phyloP scores from a whole-genome alignment of 1,139 yeast species.

The Kodamaea suecica region DNA sequence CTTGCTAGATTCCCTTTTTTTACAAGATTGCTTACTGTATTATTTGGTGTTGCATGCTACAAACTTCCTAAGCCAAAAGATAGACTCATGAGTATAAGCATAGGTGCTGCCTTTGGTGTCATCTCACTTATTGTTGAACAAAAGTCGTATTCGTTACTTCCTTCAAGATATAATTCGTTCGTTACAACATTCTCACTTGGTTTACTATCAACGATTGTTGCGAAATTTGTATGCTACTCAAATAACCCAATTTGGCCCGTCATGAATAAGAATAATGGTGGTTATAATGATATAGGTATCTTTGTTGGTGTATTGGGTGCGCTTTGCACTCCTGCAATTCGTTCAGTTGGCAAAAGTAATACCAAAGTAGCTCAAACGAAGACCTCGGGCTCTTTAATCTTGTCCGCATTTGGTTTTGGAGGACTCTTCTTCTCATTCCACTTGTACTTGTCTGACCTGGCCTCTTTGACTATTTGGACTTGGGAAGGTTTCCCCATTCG shows the following conservation, averaged over 20 bases:
- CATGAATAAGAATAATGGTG: slow-evolving; percentile 83
- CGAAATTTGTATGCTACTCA: slow-evolving; percentile 74
- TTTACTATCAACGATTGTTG: slow-evolving; percentile 63
- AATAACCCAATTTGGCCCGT: slow-evolving; percentile 97
- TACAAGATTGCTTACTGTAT: slow-evolving; percentile 54
- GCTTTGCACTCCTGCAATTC: slow-evolving; percentile 40
- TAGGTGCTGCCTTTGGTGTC: slow-evolving; percentile 64
- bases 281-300: slow-evolving; percentile 74
- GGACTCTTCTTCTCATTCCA: slow-evolving; percentile 69
- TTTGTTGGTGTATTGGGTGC: slow-evolving; percentile 65
- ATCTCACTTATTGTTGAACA: slow-evolving; percentile 64
- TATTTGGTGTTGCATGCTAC: slow-evolving; percentile 76
- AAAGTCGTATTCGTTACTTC: slow-evolving; percentile 41
- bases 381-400: slow-evolving; percentile 39
- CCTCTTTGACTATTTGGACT: slow-evolving; percentile 82
- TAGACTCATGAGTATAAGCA: slow-evolving; percentile 62
- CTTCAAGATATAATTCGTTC: slow-evolving; percentile 47
- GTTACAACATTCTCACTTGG: slow-evolving; percentile 69
- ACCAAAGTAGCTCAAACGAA: slow-evolving; percentile 11
- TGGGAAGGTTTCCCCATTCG: slow-evolving; percentile 90
- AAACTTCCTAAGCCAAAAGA: slow-evolving; percentile 62
- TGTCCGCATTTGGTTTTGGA: slow-evolving; percentile 72
- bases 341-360: slow-evolving; percentile 8
- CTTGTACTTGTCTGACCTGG: slow-evolving; percentile 77
- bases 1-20: slow-evolving; percentile 42